phyloP scores from a whole-genome alignment of 345 rosid genomes.

The Populus pruinosa region DNA sequence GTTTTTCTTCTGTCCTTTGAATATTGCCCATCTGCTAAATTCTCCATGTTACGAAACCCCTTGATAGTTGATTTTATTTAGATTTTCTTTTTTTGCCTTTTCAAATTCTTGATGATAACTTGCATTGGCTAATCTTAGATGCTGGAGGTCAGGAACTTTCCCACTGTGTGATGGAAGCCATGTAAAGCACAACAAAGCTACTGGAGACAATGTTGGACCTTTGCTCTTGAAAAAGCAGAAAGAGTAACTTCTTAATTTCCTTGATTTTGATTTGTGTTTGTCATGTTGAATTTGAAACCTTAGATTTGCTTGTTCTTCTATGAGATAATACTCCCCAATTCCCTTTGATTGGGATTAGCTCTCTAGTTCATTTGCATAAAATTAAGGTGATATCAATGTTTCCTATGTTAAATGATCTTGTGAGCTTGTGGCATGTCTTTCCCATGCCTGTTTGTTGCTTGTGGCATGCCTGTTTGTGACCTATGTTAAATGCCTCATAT shows the following conservation, averaged over 20 bases:
- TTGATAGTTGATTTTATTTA: too few relatives aligned
- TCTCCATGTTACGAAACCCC: too few relatives aligned
- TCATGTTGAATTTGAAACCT: neutral
- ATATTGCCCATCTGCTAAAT: neutral
- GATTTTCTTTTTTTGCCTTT: neutral
- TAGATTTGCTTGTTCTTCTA: neutral
- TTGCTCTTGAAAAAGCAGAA: constrained; percentile 57
- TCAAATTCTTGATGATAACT: neutral
- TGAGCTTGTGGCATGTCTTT: neutral
- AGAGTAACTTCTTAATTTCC: neutral
- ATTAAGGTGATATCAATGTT: neutral
- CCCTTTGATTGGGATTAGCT: neutral
- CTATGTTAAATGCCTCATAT: neutral
- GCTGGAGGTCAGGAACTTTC: constrained; percentile 92
- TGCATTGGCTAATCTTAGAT: constrained; percentile 37
- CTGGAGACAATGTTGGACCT: constrained; percentile 90
- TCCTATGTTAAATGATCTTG: neutral
- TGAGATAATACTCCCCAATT: neutral
- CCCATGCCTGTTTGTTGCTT: neutral
- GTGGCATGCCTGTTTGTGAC: too few relatives aligned
- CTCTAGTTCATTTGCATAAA: neutral
- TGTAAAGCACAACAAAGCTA: constrained; percentile 91
- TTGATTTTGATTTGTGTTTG: constrained; percentile 34
- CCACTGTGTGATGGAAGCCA: constrained; percentile 91
- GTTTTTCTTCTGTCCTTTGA: neutral